Evolutionary conservation across 163 green algal genomes (phyloP).

Genomic region (Chlorella variabilis): DNA sequence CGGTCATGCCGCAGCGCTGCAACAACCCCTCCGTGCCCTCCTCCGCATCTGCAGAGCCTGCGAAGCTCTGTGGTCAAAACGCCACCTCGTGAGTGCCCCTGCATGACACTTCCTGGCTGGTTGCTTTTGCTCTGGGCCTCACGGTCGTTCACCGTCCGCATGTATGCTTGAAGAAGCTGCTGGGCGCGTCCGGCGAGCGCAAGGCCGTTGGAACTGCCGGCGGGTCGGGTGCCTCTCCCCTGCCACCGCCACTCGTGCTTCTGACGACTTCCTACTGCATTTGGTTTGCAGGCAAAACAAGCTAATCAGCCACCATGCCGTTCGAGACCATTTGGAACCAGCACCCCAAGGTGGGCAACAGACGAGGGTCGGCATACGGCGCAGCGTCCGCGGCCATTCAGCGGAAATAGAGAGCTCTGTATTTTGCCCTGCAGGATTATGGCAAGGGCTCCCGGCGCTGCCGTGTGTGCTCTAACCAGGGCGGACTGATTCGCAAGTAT

Average conservation of each 20-base stretch:
- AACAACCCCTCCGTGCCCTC: neutral
- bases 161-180: slow-evolving; percentile 1
- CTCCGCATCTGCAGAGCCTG: slow-evolving; percentile 18
- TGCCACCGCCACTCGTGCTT: too few relatives aligned
- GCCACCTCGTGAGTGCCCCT: too few relatives aligned
- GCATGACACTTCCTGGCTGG: too few relatives aligned
- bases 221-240: too few relatives aligned
- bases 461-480: slow-evolving; percentile 97
- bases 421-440: slow-evolving; percentile 55
- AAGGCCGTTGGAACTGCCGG: too few relatives aligned
- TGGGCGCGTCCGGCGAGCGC: too few relatives aligned
- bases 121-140: too few relatives aligned
- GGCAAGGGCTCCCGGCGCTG: slow-evolving; percentile 87
- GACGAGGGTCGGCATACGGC: too few relatives aligned
- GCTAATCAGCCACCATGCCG: slow-evolving; percentile 85
- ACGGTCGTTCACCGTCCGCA: neutral
- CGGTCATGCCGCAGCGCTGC: too few relatives aligned
- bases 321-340: slow-evolving; percentile 94
- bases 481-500: slow-evolving; percentile 99
- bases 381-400: too few relatives aligned
- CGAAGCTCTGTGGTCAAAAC: slow-evolving; percentile 62
- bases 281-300: too few relatives aligned
- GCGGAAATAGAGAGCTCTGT: neutral
- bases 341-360: slow-evolving; percentile 78
- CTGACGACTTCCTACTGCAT: too few relatives aligned